Conservation (phyloP, 1,284 basidiomycete genomes). For the Cutaneotrichosporon sp. region DNA sequence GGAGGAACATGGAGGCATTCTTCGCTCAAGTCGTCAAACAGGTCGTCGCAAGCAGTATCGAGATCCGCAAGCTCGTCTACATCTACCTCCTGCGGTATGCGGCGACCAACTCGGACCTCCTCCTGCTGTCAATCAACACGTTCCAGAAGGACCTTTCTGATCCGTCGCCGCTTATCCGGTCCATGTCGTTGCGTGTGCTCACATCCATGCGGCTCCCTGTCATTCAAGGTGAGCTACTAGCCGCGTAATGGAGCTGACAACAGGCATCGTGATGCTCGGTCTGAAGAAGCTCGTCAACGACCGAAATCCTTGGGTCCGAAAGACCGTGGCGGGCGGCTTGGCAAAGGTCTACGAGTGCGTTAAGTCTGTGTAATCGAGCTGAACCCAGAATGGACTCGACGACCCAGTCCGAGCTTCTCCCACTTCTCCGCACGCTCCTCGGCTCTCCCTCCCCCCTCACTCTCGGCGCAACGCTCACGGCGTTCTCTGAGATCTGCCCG, state of each 20-base stretch:
- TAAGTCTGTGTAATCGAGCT: neutral
- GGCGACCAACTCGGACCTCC: conserved; percentile 85
- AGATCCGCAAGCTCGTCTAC: conserved; percentile 95
- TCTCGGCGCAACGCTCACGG: conserved; percentile 76
- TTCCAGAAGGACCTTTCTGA: conserved; percentile 96
- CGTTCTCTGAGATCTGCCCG: conserved; percentile 78
- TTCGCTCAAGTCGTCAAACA: conserved; percentile 94
- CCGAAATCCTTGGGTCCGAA: conserved; percentile 87
- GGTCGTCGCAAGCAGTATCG: conserved; percentile 81
- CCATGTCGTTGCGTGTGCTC: conserved; percentile 90
- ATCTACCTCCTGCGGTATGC: conserved; percentile 94
- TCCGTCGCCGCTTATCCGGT: conserved; percentile 82
- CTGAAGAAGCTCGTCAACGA: conserved; percentile 88
- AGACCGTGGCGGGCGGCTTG: conserved; percentile 82
- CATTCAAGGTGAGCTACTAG: conserved; percentile 57
- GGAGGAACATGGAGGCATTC: conserved; percentile 82
- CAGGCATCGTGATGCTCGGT: conserved; percentile 72
- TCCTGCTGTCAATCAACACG: conserved; percentile 94
- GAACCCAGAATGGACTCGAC: conserved; percentile 63
- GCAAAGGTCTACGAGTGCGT: conserved; percentile 77
- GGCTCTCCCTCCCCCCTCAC: conserved; percentile 81
- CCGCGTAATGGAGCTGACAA: neutral
- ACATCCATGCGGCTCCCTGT: conserved; percentile 85
- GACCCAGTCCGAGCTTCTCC: conserved; percentile 67
- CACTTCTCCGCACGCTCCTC: conserved; percentile 69